Base-by-base conservation (phyloP, 108 stramenopile species). In the Conticribra guillardii region DNA sequence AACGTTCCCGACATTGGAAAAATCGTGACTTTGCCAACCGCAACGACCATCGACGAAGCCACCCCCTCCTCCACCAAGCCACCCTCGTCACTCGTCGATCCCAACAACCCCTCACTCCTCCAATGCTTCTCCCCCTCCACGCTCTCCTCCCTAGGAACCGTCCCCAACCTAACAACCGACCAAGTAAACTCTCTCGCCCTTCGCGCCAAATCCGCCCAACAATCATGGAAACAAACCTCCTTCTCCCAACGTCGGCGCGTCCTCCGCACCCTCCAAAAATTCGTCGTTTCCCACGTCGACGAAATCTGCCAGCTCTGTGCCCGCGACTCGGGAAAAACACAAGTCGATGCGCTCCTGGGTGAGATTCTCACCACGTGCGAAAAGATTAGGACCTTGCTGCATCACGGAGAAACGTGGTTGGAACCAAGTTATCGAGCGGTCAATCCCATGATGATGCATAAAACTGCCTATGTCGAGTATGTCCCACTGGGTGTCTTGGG, bases 311-410 rank as follows among this genome's bases (percentile, higher is more conserved):
- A 82, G 28, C 91, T 98, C 1, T 91, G 83, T 58, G 61, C 81
- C 9, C 69, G 88, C 22, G 98, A 98, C 68, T 97, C 97, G 16
- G 98, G 98, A 44, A 93, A 88, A 54, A 82, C 87, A 18, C 88
- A 86, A 57, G 83, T 98, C 23, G 97, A 98, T 71, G 96, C 98
- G 0, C 60, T 96, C 7, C 66, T 99, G 54, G 99, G 97, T 34
- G 99, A 99, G 82, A 88, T 99, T n/a, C 51, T 98, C 61, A 96
- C 96, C 15, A 98, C 99, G 5, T 96, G 96, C 60, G 99, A 98
- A 81, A 99, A 94, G 62, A 88, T 98, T 72, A 80, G 96, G 8
- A 96, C 95, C 32, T 62, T 98, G 33, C 74, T 84, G 64, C 81
- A 81, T 33, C 82, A 91, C 73, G 99, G 99, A 9, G 97, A 98